Evolutionary conservation across 2,329 filamentous ascomycete species (phyloP), one percentile per base, ranked within the genome.

Genomic region (Xylaria sp.): DNA sequence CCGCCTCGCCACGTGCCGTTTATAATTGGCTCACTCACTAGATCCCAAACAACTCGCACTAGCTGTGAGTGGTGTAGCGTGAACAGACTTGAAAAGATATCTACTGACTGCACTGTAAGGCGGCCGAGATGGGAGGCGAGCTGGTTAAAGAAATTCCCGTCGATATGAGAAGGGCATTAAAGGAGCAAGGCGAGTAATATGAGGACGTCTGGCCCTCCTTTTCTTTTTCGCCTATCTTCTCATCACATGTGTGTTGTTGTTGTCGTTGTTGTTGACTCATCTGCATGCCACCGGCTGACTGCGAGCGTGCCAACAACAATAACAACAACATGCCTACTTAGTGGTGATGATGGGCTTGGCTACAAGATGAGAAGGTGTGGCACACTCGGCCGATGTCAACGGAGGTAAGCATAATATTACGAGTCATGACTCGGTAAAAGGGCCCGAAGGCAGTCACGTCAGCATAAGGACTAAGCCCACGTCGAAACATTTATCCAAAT

Each of bases 1-100:
- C 38, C 61, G 61, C 61, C 21, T 43, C 8, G 58, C 61, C 61
- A 64, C 61, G 61, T 64, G 61, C 43, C 57, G n/a, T 52, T 61
- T 64, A 52, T 57, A 47, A 54, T 64, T 61, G 52, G 61, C 33
- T 53, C 37, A 49, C 37, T 46, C 38, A 52, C 52, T 60, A 60
- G 9, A 11, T 59, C 12, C 28, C n/a, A 49, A 25, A 37, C 17
- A 45, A n/a, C n/a, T 9, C 28, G 28, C 28, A 31, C 28, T 31
- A 31, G 28, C 28, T 31, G 28, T 31, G 28, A 5, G 28, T 31
- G 9, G 28, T 31, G 28, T 31, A 31, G 28, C 28, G 28, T 31
- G n/a, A 31, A 31, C 28, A 31, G 28, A 31, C 28, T 31, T 31
- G 28, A 31, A n/a, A n/a, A n/a, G n/a, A n/a, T n/a, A n/a, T n/a